Percentiles rank a stretch among this genome's conserved stretches.
phyloP scores from a whole-genome alignment of 495 filamentous ascomycete genomes.

The Penicillium herquei region DNA sequence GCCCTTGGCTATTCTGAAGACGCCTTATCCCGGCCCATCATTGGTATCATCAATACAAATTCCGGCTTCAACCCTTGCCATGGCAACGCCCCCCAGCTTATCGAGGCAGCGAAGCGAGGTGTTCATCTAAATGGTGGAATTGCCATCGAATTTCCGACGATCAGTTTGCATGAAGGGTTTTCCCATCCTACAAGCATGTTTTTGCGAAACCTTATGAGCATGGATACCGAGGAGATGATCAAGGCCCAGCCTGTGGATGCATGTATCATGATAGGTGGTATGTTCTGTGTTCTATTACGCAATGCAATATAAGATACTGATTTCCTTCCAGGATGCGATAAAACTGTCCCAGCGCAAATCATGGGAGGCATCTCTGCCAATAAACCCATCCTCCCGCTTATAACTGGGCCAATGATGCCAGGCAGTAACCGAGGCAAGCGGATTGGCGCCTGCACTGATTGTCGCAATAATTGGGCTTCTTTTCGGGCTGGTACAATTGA shows the following conservation, averaged over 20 bases:
- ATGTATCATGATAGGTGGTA: neutral
- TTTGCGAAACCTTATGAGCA: neutral
- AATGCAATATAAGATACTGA: neutral
- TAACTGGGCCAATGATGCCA: neutral
- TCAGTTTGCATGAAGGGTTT: neutral
- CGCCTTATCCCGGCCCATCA: neutral
- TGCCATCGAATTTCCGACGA: neutral
- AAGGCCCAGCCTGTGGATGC: neutral
- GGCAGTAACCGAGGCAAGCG: neutral
- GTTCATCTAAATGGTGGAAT: neutral
- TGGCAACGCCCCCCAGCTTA: neutral
- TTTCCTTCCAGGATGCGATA: neutral
- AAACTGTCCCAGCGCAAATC: neutral
- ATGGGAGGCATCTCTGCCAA: neutral
- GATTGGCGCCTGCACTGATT: neutral
- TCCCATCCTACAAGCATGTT: neutral
- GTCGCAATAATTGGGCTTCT: neutral
- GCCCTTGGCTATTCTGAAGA: neutral
- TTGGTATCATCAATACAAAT: neutral
- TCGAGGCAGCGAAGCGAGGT: neutral
- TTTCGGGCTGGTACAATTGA: neutral
- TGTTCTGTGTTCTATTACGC: neutral
- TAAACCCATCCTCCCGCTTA: neutral
- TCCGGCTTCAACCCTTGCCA: constrained; percentile 1
- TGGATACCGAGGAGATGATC: neutral